These are phyloP conservation scores for Sabuloglossum arenarium DNA, from an alignment of 495 filamentous ascomycete species.

Conservation along the genomic window DNA sequence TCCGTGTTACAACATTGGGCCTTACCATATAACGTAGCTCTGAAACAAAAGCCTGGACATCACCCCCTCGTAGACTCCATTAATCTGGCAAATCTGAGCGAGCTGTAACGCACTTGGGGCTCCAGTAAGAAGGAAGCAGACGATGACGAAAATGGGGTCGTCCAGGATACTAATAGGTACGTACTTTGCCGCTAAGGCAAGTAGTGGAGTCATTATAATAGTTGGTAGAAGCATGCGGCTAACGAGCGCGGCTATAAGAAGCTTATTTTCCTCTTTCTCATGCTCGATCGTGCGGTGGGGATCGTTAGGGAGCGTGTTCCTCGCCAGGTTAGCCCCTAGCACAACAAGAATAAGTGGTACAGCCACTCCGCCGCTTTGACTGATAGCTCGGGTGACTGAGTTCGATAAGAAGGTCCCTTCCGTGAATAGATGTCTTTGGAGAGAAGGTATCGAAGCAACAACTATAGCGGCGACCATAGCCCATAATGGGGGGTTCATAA, in stretches of 20 bases:
- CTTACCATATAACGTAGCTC: conserved; percentile 90
- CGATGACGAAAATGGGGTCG: conserved; percentile 93
- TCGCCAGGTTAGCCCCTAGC: conserved; percentile 75
- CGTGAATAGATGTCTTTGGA: conserved; percentile 73
- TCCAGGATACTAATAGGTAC: conserved; percentile 85
- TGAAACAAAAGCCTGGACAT: conserved; percentile 91
- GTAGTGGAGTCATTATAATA: conserved; percentile 77
- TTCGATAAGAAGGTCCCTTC: conserved; percentile 82
- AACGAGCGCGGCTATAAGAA: conserved; percentile 70
- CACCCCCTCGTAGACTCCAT: conserved; percentile 78
- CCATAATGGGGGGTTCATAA: conserved; percentile 98
- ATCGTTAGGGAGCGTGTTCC: conserved; percentile 42
- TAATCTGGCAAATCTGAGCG: conserved; percentile 97
- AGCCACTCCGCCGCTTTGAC: conserved; percentile 70
- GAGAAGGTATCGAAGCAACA: conserved; percentile 68
- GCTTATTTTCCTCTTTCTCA: conserved; percentile 38
- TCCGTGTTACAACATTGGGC: conserved; percentile 4
- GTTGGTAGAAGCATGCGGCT: conserved; percentile 86
- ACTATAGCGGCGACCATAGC: conserved; percentile 81
- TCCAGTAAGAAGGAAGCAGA: conserved; percentile 88
- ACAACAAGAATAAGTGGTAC: conserved; percentile 95
- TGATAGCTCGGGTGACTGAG: conserved; percentile 73
- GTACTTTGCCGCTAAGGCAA: conserved; percentile 81
- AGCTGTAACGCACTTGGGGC: conserved; percentile 88
- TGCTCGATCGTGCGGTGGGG: conserved; percentile 25